Percentiles rank a stretch among this genome's conserved stretches.
phyloP scores from a whole-genome alignment of 2,329 filamentous ascomycete species.

The Pseudogymnoascus sp. region DNA sequence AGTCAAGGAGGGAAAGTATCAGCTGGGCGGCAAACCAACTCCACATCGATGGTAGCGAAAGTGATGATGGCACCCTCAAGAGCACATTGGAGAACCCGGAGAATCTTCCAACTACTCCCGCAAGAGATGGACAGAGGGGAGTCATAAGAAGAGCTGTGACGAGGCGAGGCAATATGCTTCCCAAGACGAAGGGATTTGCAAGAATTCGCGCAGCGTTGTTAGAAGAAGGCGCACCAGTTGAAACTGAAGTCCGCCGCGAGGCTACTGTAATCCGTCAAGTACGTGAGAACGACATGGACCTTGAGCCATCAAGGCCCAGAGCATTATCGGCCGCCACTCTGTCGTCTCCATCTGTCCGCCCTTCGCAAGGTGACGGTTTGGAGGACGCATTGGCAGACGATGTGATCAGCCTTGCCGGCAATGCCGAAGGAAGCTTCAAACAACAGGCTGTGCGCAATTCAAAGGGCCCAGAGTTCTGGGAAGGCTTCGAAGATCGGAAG shows the following conservation, averaged over 20 bases:
- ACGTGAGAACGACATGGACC: conserved; percentile 73
- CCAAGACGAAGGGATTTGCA: conserved; percentile 93
- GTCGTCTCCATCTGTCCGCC: conserved; percentile 60
- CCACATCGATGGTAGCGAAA: conserved; percentile 74
- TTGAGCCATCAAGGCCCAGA: conserved; percentile 39
- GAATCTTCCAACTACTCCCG: conserved; percentile 35
- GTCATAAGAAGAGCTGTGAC: conserved; percentile 81
- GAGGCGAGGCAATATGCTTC: conserved; percentile 82
- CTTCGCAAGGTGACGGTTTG: conserved; percentile 53
- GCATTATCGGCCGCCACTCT: conserved; percentile 49
- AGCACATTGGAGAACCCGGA: conserved; percentile 34
- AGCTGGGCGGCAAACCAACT: conserved; percentile 86
- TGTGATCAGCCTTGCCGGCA: conserved; percentile 38
- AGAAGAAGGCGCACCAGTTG: conserved; percentile 81
- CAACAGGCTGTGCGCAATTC: conserved; percentile 66
- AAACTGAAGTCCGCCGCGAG: conserved; percentile 82
- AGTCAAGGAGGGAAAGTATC: conserved; percentile 74
- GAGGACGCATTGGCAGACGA: conserved; percentile 67
- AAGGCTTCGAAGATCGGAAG: conserved; percentile 64
- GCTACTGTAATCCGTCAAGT: conserved; percentile 95
- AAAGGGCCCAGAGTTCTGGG: conserved; percentile 70
- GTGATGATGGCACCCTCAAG: conserved; percentile 58
- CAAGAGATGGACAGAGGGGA: conserved; percentile 55
- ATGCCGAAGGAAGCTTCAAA: conserved; percentile 53
- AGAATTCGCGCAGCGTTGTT: conserved; percentile 82